A percentile compares a stretch with the other conserved stretches of the same genome.
Evolutionary conservation across 352 stramenopile species (phyloP).

Genomic region (Globisporangium barbulae): DNA sequence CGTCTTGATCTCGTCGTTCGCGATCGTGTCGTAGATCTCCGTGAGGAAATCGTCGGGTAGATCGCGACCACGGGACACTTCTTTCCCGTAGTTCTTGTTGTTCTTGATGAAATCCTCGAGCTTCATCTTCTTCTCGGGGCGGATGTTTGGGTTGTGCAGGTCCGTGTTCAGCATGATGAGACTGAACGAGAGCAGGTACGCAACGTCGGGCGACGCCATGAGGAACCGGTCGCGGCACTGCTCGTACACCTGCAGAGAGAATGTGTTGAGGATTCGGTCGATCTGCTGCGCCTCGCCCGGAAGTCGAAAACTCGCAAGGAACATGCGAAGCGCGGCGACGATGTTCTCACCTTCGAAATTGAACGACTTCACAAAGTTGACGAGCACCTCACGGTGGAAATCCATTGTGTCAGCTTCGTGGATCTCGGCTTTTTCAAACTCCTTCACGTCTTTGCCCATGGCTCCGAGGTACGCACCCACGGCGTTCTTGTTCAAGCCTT

Average conservation of each 20-base stretch:
- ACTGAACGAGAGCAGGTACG: slow-evolving; percentile 88
- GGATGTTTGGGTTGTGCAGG: slow-evolving; percentile 85
- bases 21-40: slow-evolving; percentile 71
- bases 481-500: slow-evolving; percentile 76
- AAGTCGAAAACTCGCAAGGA: slow-evolving; percentile 80
- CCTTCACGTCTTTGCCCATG: slow-evolving; percentile 77
- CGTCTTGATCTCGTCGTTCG: slow-evolving; percentile 76
- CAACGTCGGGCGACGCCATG: slow-evolving; percentile 86
- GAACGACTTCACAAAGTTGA: slow-evolving; percentile 73
- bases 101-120: slow-evolving; percentile 86
- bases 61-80: slow-evolving; percentile 72
- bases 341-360: slow-evolving; percentile 79
- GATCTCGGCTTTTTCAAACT: slow-evolving; percentile 66
- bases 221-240: slow-evolving; percentile 82
- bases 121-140: slow-evolving; percentile 84
- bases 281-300: slow-evolving; percentile 88
- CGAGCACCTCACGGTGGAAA: slow-evolving; percentile 79
- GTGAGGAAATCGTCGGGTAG: slow-evolving; percentile 72
- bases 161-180: slow-evolving; percentile 90
- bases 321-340: slow-evolving; percentile 74
- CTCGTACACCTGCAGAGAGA: slow-evolving; percentile 82
- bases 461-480: slow-evolving; percentile 86
- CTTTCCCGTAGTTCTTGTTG: slow-evolving; percentile 87
- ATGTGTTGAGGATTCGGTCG: slow-evolving; percentile 84
- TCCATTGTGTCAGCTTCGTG: slow-evolving; percentile 81